phyloP scores from a whole-genome alignment of 2,329 filamentous ascomycete species.

The Cryphonectria radicalis region DNA sequence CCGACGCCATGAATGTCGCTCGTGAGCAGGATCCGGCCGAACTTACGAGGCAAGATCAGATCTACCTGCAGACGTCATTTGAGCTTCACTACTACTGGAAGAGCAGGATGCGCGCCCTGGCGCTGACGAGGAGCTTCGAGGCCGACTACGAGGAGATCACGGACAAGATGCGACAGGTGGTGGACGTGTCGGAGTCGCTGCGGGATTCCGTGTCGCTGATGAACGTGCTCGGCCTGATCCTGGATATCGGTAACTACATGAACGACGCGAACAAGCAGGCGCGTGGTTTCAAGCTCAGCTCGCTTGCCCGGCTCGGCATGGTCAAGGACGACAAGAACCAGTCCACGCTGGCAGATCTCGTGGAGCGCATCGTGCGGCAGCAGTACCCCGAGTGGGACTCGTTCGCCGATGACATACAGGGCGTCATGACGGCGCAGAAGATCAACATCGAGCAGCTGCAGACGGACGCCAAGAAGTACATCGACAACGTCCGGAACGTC shows the following conservation, averaged over 20 bases:
- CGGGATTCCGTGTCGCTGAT: constrained; percentile 91
- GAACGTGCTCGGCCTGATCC: constrained; percentile 92
- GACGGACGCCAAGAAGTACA: constrained; percentile 85
- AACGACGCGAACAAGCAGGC: constrained; percentile 99
- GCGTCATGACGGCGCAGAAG: constrained; percentile 81
- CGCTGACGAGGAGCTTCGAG: constrained; percentile 83
- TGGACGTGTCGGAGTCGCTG: constrained; percentile 83
- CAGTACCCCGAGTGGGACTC: constrained; percentile 96
- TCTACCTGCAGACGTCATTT: constrained; percentile 90
- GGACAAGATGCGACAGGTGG: constrained; percentile 82
- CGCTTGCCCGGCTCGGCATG: constrained; percentile 90
- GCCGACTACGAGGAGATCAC: constrained; percentile 90
- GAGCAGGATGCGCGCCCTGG: constrained; percentile 89
- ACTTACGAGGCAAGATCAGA: constrained; percentile 91
- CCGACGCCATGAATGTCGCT: constrained; percentile 75
- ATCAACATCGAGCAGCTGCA: constrained; percentile 93
- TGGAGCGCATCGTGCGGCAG: constrained; percentile 93
- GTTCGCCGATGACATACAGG: constrained; percentile 82
- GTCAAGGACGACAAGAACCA: constrained; percentile 99
- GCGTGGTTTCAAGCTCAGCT: constrained; percentile 95
- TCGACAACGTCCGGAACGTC: constrained; percentile 92
- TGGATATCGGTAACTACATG: constrained; percentile 99
- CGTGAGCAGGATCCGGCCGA: constrained; percentile 87
- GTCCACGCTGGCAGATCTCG: constrained; percentile 90
- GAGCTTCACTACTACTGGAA: constrained; percentile 99